Evolutionary conservation across 1,139 yeast genomes (phyloP), one percentile per base, ranked within the genome.

Genomic region (Diutina scorzettiae): DNA sequence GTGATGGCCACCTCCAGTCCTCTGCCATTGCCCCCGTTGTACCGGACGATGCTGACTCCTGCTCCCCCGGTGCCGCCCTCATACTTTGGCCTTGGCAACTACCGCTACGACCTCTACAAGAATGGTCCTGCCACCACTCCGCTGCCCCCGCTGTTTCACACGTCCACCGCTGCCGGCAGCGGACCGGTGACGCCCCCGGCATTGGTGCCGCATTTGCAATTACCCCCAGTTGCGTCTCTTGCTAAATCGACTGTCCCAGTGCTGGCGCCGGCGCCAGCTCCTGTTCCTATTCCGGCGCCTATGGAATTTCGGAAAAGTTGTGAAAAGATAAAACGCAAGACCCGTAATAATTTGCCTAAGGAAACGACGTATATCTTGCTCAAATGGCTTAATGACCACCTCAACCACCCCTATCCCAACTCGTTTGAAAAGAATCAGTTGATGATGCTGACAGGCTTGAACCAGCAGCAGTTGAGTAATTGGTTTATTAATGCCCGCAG

Each of bases 401-500:
- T 87, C 49, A 81, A 83, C 51, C 94, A 89, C 56, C 98, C 98
- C 14, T 89, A 89, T 58, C 98, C 98, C 5, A 84, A 87, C 47
- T 84, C 89, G 42, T 81, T 82, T 49, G 96, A 89, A 55, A 91
- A 91, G 63, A 71, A 77, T 49, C 83, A 81, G 52, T 68, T 91
- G 49, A 77, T 87, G 70, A 67, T 73, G 52, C 73, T 76, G 55
- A 91, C 98, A 0, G 96, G 96, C 0, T 71, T 91, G 53, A 83
- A 89, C 47, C 78, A 84, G 58, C 95, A 87, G 51, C 98, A 91
- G 59, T 71, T 91, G 47, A 80, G 93, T 49, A 91, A 91, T 59
- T 91, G 98, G 97, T 91, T 91, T 57, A 91, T 91, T 53, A 91
- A 91, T 59, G 96, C 96, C 24, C 73, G 98, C 56, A 71, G 97